These are phyloP conservation scores for Alnus rubra DNA, from an alignment of 306 rosid species.

Conservation along the genomic window DNA sequence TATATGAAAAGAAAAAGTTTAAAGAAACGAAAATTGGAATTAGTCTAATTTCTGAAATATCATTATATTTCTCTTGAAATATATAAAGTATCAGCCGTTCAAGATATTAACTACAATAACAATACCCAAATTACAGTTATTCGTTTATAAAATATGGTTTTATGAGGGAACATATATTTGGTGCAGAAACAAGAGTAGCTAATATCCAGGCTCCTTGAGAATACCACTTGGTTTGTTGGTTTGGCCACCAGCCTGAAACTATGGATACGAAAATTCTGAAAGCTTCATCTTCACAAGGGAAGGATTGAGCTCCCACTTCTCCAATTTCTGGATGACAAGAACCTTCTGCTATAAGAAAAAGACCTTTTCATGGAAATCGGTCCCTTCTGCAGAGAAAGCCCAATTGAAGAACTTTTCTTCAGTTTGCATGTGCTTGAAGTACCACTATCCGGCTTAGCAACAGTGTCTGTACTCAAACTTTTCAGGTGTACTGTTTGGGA, in stretches of 20 bases:
- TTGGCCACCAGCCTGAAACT: neutral
- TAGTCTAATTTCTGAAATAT: neutral
- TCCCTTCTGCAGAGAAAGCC: constrained; percentile 45
- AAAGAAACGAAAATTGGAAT: neutral
- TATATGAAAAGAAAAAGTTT: neutral
- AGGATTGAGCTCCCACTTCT: constrained; percentile 56
- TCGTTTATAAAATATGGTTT: neutral
- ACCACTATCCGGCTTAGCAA: constrained; percentile 35
- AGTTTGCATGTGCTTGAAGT: constrained; percentile 28
- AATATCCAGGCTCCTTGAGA: neutral
- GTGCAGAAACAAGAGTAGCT: neutral
- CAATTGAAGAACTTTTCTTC: constrained; percentile 42
- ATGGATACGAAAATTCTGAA: neutral
- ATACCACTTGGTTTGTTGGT: neutral
- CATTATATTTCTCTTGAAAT: neutral
- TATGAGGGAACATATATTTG: neutral
- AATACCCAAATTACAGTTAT: neutral
- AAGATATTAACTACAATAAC: neutral
- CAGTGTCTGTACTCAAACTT: constrained; percentile 3
- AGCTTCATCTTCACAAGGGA: constrained; percentile 32
- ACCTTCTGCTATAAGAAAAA: constrained; percentile 35
- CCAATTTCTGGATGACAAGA: constrained; percentile 31
- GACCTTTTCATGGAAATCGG: constrained; percentile 47
- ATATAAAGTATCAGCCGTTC: neutral
- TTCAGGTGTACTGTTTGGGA: constrained; percentile 10